Base-by-base conservation (phyloP, 2,329 filamentous ascomycete species). In the Xylogone sp. region DNA sequence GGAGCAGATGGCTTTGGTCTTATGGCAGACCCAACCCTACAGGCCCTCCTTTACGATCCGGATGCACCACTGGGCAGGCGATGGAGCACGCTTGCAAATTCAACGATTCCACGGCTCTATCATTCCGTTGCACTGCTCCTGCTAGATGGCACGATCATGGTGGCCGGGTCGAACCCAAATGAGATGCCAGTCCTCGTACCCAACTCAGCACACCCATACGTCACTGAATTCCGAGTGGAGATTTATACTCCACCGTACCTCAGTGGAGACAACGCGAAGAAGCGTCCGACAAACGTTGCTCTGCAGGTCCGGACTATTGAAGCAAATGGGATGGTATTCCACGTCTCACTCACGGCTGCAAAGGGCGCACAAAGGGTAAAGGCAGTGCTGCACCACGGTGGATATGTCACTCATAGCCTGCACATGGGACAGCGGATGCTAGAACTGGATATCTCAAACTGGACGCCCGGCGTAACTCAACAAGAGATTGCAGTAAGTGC, bases 401-500 rank as follows among this genome's bases (percentile, higher is more conserved):
- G 81, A 5, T 84, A 81, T 57, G 76, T 83, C 42, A 84, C 81
- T 31, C 81, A 84, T 64, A 76, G 73, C 1, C 61, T 84, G 19
- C 81, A 84, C 61, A 84, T 84, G 81, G 78, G 79, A 43, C 79
- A 82, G 56, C 74, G 79, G 10, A 78, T 83, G 75, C 52, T 77
- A 42, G 74, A 75, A 58, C 68, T 84, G 42, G 79, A 83, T 55
- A 68, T 62, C 43, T 67, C 65, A 19, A 76, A 75, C 39, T 82
- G 75, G 64, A 60, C 59, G n/a, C 61, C 70, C 1, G 72, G 71
- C 10, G 56, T 60, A 42, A 69, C 65, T 20, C 53, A 55, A 21
- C 75, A 79, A 56, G 75, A 69, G 21, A 62, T 83, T 51, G 74
- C 69, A 9, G 78, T 79, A 45, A 77, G 65, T 12, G 76, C 77